Evolutionary conservation across 1,139 yeast genomes (phyloP).

Genomic region (Suhomyces wounanorum): DNA sequence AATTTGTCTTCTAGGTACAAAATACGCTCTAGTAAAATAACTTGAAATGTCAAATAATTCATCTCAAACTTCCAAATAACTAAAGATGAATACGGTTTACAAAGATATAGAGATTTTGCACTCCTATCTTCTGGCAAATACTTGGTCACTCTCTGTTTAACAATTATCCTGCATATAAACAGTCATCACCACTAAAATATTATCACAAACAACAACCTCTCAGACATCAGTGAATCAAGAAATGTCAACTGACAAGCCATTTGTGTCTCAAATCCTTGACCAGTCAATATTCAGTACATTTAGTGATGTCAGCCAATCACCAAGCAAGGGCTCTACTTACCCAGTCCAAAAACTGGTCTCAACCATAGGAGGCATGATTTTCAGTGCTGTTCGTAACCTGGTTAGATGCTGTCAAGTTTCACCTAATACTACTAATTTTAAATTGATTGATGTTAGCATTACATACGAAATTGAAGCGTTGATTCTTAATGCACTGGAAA

Average conservation of each 20-base stretch:
- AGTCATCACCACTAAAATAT: not conserved
- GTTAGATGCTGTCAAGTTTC: conserved; percentile 33
- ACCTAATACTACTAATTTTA: conserved; percentile 25
- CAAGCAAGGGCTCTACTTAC: not conserved
- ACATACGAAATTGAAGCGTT: conserved; percentile 27
- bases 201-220: not conserved
- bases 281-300: conserved; percentile 11
- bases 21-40: too few species aligned
- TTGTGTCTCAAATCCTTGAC: conserved; percentile 8
- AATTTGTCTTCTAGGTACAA: conserved; percentile 2
- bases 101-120: too few species aligned
- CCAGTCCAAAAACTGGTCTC: conserved; percentile 13
- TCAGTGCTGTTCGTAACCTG: conserved; percentile 30
- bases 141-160: too few species aligned
- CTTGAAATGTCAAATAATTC: too few species aligned
- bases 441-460: conserved; percentile 15
- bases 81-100: too few species aligned
- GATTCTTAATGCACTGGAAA: conserved; percentile 31
- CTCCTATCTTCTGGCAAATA: too few species aligned
- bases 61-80: too few species aligned
- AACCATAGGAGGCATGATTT: conserved; percentile 31
- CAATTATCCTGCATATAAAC: not conserved
- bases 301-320: not conserved
- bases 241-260: conserved; percentile 1
- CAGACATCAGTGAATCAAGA: not conserved